phyloP scores from a whole-genome alignment of 176 grass and related monocot species.

The Alopecurus myosuroides region DNA sequence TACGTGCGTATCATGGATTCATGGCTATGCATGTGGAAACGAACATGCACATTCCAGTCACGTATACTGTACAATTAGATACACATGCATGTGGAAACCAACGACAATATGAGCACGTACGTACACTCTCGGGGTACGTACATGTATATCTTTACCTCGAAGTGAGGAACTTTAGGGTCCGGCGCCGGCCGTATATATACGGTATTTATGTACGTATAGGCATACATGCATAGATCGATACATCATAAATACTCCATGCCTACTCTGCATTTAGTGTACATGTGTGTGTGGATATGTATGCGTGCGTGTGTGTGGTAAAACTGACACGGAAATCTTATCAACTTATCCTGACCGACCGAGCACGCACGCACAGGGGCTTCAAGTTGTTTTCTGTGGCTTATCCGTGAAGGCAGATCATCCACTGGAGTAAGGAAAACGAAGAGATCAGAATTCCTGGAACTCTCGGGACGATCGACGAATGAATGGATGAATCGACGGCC shows the following conservation, averaged over 20 bases:
- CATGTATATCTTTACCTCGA: neutral
- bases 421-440: neutral
- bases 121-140: neutral
- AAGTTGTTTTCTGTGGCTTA: constrained; percentile 39
- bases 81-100: neutral
- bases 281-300: neutral
- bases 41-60: neutral
- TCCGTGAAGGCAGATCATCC: neutral
- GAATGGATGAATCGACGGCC: neutral
- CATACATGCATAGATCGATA: neutral
- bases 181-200: neutral
- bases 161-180: neutral
- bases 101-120: neutral
- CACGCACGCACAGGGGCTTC: constrained; percentile 16
- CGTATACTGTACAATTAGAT: neutral
- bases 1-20: neutral
- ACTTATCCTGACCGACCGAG: constrained; percentile 1
- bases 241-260: neutral
- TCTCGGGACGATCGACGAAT: neutral
- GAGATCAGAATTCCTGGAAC: neutral
- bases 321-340: constrained; percentile 34
- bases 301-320: constrained; percentile 25
- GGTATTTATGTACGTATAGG: neutral
- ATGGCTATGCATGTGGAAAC: neutral
- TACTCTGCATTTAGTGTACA: neutral